These are phyloP conservation scores for Tetrastigma voinierianum DNA, from an alignment of 164 flowering plant genomes.

Conservation along the genomic window DNA sequence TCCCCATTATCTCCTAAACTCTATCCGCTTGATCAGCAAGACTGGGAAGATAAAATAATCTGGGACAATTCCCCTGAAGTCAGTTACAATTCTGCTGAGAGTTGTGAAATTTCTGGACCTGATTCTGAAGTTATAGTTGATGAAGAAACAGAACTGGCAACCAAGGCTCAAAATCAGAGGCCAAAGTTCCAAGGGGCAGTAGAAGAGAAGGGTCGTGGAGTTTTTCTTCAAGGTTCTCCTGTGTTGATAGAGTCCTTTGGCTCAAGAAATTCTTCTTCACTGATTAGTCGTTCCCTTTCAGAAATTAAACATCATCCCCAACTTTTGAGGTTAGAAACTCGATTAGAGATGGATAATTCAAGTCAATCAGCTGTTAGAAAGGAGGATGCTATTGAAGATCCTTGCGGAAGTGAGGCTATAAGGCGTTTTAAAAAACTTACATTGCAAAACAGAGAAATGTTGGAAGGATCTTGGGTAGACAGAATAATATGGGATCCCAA, in stretches of 20 bases:
- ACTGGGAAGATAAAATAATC: conserved; percentile 85
- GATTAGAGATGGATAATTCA: conserved; percentile 28
- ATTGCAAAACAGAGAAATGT: conserved; percentile 57
- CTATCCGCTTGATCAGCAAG: conserved; percentile 79
- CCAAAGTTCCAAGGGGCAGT: conserved; percentile 22
- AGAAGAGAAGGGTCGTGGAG: conserved; percentile 35
- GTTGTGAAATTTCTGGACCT: conserved; percentile 41
- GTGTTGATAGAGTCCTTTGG: conserved; percentile 62
- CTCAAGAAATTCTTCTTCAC: conserved; percentile 34
- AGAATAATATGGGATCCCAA: conserved; percentile 75
- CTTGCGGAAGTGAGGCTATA: conserved; percentile 31
- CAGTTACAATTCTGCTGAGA: conserved; percentile 37
- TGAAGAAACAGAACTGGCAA: conserved; percentile 30
- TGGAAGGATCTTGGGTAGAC: conserved; percentile 85
- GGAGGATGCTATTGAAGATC: conserved; percentile 29
- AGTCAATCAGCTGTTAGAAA: conserved; percentile 22
- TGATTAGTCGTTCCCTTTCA: conserved; percentile 10
- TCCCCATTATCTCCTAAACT: conserved; percentile 34
- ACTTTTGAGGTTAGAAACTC: conserved; percentile 72
- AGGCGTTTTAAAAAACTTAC: conserved; percentile 49
- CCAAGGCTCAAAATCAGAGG: conserved; percentile 12
- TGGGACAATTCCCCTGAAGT: conserved; percentile 67
- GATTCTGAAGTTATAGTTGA: conserved; percentile 36
- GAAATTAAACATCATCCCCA: conserved; percentile 69
- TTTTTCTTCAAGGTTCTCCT: conserved; percentile 26